Conservation (phyloP, 2,329 filamentous ascomycete genomes). For the Verticillium isaacii region DNA sequence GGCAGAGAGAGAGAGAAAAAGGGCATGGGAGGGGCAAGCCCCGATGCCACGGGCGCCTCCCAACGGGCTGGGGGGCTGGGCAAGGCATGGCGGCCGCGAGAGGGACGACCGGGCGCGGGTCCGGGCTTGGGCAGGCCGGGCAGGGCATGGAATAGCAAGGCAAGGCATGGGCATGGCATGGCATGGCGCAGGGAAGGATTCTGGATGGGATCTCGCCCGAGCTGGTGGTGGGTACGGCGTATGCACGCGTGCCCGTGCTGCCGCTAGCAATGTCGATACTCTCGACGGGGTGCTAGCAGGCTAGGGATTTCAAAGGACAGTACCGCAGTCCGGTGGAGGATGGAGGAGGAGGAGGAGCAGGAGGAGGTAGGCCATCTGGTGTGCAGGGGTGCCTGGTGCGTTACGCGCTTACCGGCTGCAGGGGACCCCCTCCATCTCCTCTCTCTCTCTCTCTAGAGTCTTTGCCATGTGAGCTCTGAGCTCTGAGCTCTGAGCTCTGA, state of each 20-base stretch:
- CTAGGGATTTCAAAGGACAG: too few species aligned
- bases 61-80: not conserved
- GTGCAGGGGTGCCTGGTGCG: not conserved
- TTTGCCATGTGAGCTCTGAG: not conserved
- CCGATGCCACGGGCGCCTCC: not conserved
- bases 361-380: not conserved
- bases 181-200: not conserved
- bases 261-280: not conserved
- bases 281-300: too few species aligned
- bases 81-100: not conserved
- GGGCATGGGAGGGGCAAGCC: not conserved
- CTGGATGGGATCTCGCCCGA: not conserved
- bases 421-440: not conserved
- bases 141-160: not conserved
- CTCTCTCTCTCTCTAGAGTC: too few species aligned
- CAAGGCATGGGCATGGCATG: too few species aligned
- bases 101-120: not conserved
- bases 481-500: not conserved
- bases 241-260: not conserved
- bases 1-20: not conserved
- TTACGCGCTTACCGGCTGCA: not conserved
- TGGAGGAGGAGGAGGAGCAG: too few species aligned
- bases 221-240: not conserved
- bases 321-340: too few species aligned
- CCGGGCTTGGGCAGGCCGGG: not conserved